A percentile compares a stretch with the other conserved stretches of the same genome.
phyloP scores from a whole-genome alignment of 2,329 filamentous ascomycete genomes.

The Mycogone perniciosa region DNA sequence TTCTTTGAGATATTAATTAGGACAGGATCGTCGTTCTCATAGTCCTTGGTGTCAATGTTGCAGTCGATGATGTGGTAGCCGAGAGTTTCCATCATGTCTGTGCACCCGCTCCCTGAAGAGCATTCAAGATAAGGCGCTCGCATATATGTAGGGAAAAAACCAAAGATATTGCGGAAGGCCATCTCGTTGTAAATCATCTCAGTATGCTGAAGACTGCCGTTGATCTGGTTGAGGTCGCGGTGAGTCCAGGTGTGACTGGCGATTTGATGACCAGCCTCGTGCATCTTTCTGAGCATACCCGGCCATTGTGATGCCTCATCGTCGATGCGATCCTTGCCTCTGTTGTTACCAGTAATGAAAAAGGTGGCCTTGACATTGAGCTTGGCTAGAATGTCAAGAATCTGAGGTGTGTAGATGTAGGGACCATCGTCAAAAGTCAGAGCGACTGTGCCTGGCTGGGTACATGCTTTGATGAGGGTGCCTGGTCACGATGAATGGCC shows the following conservation, averaged over 20 bases:
- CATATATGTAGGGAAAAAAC: constrained; percentile 38
- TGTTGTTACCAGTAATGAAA: constrained; percentile 38
- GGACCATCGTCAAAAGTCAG: constrained; percentile 45
- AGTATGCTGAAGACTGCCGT: constrained; percentile 26
- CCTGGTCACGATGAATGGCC: constrained; percentile 17
- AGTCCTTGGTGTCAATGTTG: constrained; percentile 57
- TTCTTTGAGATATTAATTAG: constrained; percentile 43
- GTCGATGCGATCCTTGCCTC: constrained; percentile 36
- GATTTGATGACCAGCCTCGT: constrained; percentile 39
- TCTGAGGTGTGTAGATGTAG: constrained; percentile 32
- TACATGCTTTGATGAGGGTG: constrained; percentile 30
- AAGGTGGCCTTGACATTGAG: constrained; percentile 32
- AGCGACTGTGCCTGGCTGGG: constrained; percentile 31
- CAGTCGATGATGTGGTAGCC: constrained; percentile 53
- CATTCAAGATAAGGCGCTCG: constrained; percentile 41
- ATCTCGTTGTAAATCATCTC: constrained; percentile 42
- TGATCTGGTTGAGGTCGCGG: constrained; percentile 33
- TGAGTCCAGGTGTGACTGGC: constrained; percentile 44
- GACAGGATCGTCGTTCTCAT: constrained; percentile 43
- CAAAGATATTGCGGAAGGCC: constrained; percentile 36
- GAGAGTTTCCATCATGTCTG: constrained; percentile 30
- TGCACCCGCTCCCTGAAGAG: constrained; percentile 33
- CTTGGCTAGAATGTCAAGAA: constrained; percentile 34
- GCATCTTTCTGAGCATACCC: constrained; percentile 34
- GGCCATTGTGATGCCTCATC: constrained; percentile 28